Percentiles rank a stretch among this genome's conserved stretches.
Evolutionary conservation across 2,329 filamentous ascomycete genomes (phyloP).

Genomic region (Phaeosphaeriaceae sp.): DNA sequence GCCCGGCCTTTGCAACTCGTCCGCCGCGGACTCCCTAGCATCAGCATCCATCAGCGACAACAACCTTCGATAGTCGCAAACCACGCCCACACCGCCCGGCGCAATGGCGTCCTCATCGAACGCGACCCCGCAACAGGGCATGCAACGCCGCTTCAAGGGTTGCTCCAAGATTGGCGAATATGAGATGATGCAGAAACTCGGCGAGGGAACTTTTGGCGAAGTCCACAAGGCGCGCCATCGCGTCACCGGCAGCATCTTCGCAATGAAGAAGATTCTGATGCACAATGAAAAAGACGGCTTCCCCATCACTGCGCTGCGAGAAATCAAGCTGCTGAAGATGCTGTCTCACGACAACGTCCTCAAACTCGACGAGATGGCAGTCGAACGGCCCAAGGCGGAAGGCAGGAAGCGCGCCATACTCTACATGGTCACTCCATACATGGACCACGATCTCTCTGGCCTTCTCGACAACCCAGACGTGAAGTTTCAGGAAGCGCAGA

Average conservation of each 20-base stretch:
- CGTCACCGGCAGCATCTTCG: slow-evolving; percentile 77
- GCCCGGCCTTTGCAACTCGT: slow-evolving; percentile 8
- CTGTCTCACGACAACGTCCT: slow-evolving; percentile 91
- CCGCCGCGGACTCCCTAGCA: slow-evolving; percentile 26
- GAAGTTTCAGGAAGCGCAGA: slow-evolving; percentile 84
- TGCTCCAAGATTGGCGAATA: slow-evolving; percentile 86
- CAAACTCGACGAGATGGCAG: slow-evolving; percentile 91
- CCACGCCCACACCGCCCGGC: slow-evolving; percentile 1
- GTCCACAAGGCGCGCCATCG: slow-evolving; percentile 87
- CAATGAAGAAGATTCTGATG: slow-evolving; percentile 98
- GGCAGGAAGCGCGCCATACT: slow-evolving; percentile 75
- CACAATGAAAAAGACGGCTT: slow-evolving; percentile 99
- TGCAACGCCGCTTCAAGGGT: slow-evolving; percentile 72
- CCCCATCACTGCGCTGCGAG: slow-evolving; percentile 95
- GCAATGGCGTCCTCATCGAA: slow-evolving; percentile 27
- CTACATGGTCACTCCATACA: slow-evolving; percentile 99
- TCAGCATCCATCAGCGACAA: slow-evolving; percentile 4
- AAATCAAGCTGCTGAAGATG: slow-evolving; percentile 96
- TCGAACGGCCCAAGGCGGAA: slow-evolving; percentile 72
- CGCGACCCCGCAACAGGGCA: slow-evolving; percentile 56
- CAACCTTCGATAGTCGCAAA: background rate
- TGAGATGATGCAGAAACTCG: slow-evolving; percentile 81
- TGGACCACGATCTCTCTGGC: slow-evolving; percentile 98
- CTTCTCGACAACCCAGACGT: slow-evolving; percentile 94
- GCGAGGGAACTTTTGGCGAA: slow-evolving; percentile 96